Percentiles rank a stretch among this genome's conserved stretches.
phyloP scores from a whole-genome alignment of 768 basidiomycete species.

The Cystobasidiopsis lactophilus region DNA sequence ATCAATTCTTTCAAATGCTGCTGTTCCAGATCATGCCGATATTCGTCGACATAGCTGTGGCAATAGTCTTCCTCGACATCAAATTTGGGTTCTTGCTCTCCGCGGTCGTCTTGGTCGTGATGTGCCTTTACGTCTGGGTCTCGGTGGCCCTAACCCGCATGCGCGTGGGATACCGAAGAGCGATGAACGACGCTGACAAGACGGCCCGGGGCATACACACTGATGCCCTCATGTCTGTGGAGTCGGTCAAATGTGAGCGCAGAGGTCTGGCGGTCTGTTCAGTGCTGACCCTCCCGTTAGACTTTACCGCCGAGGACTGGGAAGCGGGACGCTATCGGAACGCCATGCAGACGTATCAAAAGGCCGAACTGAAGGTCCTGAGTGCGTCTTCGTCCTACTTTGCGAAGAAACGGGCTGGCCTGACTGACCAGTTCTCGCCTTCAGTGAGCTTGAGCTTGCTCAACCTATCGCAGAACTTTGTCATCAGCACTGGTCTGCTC shows the following conservation, averaged over 20 bases:
- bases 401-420: slow-evolving; percentile 4
- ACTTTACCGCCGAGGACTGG: slow-evolving; percentile 66
- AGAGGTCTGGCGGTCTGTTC: too few relatives aligned
- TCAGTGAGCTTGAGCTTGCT: slow-evolving; percentile 48
- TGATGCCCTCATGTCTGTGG: background rate
- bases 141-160: background rate
- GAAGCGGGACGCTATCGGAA: slow-evolving; percentile 47
- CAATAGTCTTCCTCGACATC: slow-evolving; percentile 7
- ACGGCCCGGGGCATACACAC: background rate
- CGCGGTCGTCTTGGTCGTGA: slow-evolving; percentile 35
- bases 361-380: slow-evolving; percentile 43
- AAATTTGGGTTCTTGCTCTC: slow-evolving; percentile 5
- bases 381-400: background rate
- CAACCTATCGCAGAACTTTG: slow-evolving; percentile 57
- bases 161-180: background rate
- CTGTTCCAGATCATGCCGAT: slow-evolving; percentile 69
- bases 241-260: background rate
- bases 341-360: slow-evolving; percentile 52
- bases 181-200: background rate
- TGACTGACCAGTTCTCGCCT: slow-evolving; percentile 3
- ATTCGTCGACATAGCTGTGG: slow-evolving; percentile 42
- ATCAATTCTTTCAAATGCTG: slow-evolving; percentile 41
- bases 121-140: slow-evolving; percentile 25
- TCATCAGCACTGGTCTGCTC: slow-evolving; percentile 59
- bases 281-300: slow-evolving; percentile 35